Evolutionary conservation across 1,284 basidiomycete species (phyloP), one percentile per base, ranked within the genome.

Genomic region (Naganishia sp.): DNA sequence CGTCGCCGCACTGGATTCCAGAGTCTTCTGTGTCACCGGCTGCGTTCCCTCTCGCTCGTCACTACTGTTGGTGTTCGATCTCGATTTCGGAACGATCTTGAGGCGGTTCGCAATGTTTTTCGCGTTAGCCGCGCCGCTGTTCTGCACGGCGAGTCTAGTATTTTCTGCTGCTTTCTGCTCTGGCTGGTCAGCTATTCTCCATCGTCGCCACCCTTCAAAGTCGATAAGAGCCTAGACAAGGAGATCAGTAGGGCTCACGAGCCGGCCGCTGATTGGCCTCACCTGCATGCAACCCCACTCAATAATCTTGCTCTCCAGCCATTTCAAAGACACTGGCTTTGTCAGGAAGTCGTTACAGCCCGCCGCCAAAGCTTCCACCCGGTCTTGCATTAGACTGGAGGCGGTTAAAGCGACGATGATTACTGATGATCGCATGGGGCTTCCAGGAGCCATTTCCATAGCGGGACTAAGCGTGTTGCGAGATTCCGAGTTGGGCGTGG

Each of bases 301-400:
- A 69, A 96, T 90, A 73, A 99, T 94, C 83, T 99, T 99, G 82
- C 89, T 92, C 78, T 98, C 94, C 61, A 99, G 83, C 96, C 96
- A 99, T 56, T 90, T 85, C 23, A 96, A 82, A 11, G 90, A 92
- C 35, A 99, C 95, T 0, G 96, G 96, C 75, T 99, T 99, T 55
- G 94, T 99, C 65, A 99, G 81, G 80, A 98, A 99, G 78, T 99
- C 96, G 74, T 99, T 99, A 81, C 96, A 99, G 2, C 96, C 96
- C 0, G 96, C 96, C 0, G 92, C 94, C 10, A 99, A 85, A 18
- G 96, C 96, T 25, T 89, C 89, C 43, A 97, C 92, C 82, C 96
- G 87, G 83, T 99, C 96, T 66, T 87, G 88, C 76, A 93, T 90
- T 42, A 95, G 82, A 28, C 88, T 94, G 23, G 94, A 97, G 2